Evolutionary conservation across 2,329 filamentous ascomycete species (phyloP), one percentile per base, ranked within the genome.

Genomic region (Ceratocystis huliohia): DNA sequence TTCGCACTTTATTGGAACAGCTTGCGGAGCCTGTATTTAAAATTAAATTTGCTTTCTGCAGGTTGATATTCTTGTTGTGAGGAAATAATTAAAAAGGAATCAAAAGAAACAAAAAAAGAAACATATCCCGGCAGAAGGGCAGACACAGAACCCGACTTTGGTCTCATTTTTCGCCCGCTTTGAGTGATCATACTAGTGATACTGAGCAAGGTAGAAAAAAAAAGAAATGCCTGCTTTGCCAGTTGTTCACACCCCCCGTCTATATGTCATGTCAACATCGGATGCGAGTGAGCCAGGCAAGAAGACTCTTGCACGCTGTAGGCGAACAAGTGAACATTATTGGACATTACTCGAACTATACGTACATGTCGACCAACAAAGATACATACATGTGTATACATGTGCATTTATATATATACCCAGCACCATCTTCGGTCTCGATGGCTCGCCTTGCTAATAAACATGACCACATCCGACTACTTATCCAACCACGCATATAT

Each of bases 71-170:
- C 25, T 33, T 7, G 28, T 20, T 59, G 28, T 33, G 53, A n/a
- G 30, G 28, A 59, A 22, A 13, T 8, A n/a, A 17, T 20, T 28
- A 67, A 64, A 65, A 50, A 33, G 20, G 46, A 37, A 28, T 53
- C 37, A 48, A 65, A 17, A 65, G 22, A 45, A 56, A 67, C 66
- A 45, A 67, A 66, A 68, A 65, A 44, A 15, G 8, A 41, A 45
- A 10, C 10, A 62, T 44, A 62, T 25, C 8, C n/a, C 59, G 13
- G 37, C 20, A 10, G 25, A 25, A 53, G 33, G 59, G 37, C 59
- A 45, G 59, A 62, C 59, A 8, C 30, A n/a, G 33, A 59, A 17
- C 53, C 37, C 37, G 10, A 37, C 37, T 37, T 37, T 37, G 10
- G 37, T 37, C 8, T 37, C 37, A 37, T 13, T 13, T 59, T 59